Conservation (phyloP, 2,329 filamentous ascomycete genomes). For the Pyrenophora graminea region DNA sequence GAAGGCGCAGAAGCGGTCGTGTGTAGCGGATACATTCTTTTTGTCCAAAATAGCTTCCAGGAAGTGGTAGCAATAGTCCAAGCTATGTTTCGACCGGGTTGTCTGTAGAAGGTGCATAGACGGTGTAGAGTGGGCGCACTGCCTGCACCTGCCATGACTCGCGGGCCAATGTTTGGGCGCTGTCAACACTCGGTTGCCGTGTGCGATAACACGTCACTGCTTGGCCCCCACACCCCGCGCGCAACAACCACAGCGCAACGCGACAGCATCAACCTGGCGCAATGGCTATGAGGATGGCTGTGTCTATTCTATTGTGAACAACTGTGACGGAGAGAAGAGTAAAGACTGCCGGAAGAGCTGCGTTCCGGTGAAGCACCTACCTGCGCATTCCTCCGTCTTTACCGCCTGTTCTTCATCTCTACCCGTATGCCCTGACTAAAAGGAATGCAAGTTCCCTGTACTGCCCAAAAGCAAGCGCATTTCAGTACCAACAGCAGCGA, state of each 20-base stretch:
- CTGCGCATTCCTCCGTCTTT: background rate
- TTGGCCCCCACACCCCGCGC: slow-evolving; percentile 25
- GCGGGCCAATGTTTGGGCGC: slow-evolving; percentile 21
- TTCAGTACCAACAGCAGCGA: too few species aligned
- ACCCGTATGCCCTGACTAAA: too few species aligned
- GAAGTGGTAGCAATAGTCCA: slow-evolving; percentile 27
- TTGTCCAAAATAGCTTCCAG: slow-evolving; percentile 34
- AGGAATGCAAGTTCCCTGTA: too few species aligned
- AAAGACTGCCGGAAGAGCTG: background rate
- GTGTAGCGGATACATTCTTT: slow-evolving; percentile 38
- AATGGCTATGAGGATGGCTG: background rate
- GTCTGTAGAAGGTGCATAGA: slow-evolving; percentile 42
- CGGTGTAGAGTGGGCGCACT: slow-evolving; percentile 19
- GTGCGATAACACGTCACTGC: slow-evolving; percentile 33
- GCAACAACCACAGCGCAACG: slow-evolving; percentile 23
- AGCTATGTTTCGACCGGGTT: slow-evolving; percentile 31
- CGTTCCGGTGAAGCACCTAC: background rate
- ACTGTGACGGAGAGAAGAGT: background rate
- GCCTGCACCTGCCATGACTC: slow-evolving; percentile 28
- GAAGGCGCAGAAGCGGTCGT: slow-evolving; percentile 51
- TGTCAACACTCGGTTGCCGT: slow-evolving; percentile 38
- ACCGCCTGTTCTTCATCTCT: too few species aligned
- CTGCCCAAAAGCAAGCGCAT: too few species aligned
- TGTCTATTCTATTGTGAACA: too few species aligned
- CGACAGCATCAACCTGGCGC: slow-evolving; percentile 11